These are phyloP conservation scores for Solanum lignicaule DNA, from an alignment of 257 asterid genomes.

Conservation along the genomic window DNA sequence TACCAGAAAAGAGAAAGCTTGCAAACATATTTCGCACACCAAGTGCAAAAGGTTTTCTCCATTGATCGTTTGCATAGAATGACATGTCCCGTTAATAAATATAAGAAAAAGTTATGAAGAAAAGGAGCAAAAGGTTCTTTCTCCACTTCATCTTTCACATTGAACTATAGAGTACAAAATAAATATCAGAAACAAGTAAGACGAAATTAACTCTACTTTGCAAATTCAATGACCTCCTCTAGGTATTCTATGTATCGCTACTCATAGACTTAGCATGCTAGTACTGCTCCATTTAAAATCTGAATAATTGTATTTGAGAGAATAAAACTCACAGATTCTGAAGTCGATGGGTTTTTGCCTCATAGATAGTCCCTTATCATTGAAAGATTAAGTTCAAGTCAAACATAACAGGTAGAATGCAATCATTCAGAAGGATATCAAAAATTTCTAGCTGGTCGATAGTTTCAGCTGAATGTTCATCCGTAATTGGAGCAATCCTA, in stretches of 20 bases:
- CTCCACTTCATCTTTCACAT: not conserved
- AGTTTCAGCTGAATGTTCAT: slow-evolving; percentile 47
- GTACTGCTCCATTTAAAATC: not conserved
- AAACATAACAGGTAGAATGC: not conserved
- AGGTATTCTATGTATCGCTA: not conserved
- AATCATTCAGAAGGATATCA: slow-evolving; percentile 58
- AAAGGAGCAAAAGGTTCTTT: not conserved
- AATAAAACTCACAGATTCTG: not conserved
- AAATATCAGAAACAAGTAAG: not conserved
- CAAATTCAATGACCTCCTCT: not conserved
- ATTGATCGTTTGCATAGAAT: not conserved
- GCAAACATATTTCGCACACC: not conserved
- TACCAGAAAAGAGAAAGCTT: not conserved
- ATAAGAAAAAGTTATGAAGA: not conserved
- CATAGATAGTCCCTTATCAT: not conserved
- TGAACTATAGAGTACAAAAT: not conserved
- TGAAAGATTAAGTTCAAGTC: not conserved
- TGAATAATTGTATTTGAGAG: not conserved
- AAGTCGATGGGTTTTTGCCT: not conserved
- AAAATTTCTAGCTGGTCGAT: slow-evolving; percentile 79
- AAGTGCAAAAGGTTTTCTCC: not conserved
- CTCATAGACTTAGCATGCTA: not conserved
- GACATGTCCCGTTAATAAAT: not conserved
- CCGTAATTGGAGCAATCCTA: slow-evolving; percentile 39
- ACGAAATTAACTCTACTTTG: not conserved